A percentile compares a stretch with the other conserved stretches of the same genome.
Evolutionary conservation across 108 stramenopile genomes (phyloP).

Genomic region (Seminavis robusta): DNA sequence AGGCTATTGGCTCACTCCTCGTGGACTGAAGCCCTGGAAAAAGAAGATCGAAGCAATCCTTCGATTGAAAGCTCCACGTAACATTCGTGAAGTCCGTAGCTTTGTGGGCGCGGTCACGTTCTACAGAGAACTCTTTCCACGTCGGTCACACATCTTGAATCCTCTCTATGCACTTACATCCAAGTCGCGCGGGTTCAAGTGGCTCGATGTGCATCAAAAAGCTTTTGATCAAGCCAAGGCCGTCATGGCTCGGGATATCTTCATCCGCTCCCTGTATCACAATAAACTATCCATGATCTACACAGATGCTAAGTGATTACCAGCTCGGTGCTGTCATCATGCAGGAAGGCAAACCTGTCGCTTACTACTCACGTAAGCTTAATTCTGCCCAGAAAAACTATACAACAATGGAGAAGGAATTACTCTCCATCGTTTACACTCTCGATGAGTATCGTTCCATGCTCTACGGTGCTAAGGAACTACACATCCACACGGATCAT

Average conservation of each 20-base stretch:
- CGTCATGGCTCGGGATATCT: slow-evolving; percentile 19
- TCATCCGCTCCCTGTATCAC: slow-evolving; percentile 33
- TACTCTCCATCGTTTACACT: slow-evolving; percentile 31
- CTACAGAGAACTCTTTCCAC: slow-evolving; percentile 46
- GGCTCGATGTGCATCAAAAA: slow-evolving; percentile 12
- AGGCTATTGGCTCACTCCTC: slow-evolving; percentile 53
- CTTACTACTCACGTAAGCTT: slow-evolving; percentile 40
- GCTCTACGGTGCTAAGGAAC: slow-evolving; percentile 7
- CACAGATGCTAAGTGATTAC: slow-evolving; percentile 23
- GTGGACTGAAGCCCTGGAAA: slow-evolving; percentile 37
- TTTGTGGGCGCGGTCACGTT: slow-evolving; percentile 46
- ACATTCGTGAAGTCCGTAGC: slow-evolving; percentile 16
- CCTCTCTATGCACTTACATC: slow-evolving; percentile 27
- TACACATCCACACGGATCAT: slow-evolving; percentile 37
- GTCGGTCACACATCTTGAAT: slow-evolving; percentile 37
- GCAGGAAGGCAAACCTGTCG: slow-evolving; percentile 33
- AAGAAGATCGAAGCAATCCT: slow-evolving; percentile 44
- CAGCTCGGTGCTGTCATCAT: slow-evolving; percentile 41
- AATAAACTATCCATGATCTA: slow-evolving; percentile 26
- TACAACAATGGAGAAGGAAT: slow-evolving; percentile 38
- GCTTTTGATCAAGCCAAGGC: slow-evolving; percentile 47
- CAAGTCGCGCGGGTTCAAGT: slow-evolving; percentile 3
- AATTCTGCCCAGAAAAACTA: slow-evolving; percentile 28
- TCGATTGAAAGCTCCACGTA: slow-evolving; percentile 17
- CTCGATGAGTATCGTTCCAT: slow-evolving; percentile 37